phyloP scores from a whole-genome alignment of 2,329 filamentous ascomycete species.

The Phaeosphaeria sp. region DNA sequence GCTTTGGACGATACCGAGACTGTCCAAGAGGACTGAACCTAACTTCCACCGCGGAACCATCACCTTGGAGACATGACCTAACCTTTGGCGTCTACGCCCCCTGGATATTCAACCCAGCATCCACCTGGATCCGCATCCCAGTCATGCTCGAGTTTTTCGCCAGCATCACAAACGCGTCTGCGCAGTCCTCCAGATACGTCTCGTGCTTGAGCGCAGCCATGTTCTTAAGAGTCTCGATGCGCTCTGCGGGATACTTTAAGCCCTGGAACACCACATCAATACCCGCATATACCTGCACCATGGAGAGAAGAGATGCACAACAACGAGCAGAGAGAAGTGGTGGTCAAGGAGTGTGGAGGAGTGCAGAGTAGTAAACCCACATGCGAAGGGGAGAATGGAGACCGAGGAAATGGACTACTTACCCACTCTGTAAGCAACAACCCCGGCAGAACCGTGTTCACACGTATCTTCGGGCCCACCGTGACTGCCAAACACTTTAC shows the following conservation, averaged over 20 bases:
- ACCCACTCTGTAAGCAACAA: slow-evolving; percentile 65
- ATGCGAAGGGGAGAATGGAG: not conserved
- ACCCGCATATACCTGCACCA: no score
- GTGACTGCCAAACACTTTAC: slow-evolving; percentile 70
- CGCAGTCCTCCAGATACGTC: slow-evolving; percentile 61
- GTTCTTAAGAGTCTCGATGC: slow-evolving; percentile 61
- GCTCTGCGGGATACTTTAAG: slow-evolving; percentile 63
- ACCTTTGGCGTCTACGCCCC: slow-evolving; percentile 22
- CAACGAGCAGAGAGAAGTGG: no score
- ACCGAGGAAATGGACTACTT: slow-evolving; percentile 1
- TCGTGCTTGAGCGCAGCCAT: slow-evolving; percentile 66
- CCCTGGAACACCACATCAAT: slow-evolving; percentile 49
- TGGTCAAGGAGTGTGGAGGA: no score
- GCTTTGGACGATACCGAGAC: slow-evolving; percentile 56
- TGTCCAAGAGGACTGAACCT: slow-evolving; percentile 42
- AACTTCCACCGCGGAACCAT: no score
- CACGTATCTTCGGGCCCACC: slow-evolving; percentile 67
- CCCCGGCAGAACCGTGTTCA: slow-evolving; percentile 71
- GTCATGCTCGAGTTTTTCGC: slow-evolving; percentile 62
- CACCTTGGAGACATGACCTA: no score
- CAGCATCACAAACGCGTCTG: slow-evolving; percentile 61
- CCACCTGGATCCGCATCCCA: slow-evolving; percentile 54
- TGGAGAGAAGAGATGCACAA: no score
- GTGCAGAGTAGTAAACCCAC: no score
- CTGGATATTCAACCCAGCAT: slow-evolving; percentile 44